Evolutionary conservation across 805 yeast species (phyloP).

Genomic region (Metschnikowia drakensbergensis): DNA sequence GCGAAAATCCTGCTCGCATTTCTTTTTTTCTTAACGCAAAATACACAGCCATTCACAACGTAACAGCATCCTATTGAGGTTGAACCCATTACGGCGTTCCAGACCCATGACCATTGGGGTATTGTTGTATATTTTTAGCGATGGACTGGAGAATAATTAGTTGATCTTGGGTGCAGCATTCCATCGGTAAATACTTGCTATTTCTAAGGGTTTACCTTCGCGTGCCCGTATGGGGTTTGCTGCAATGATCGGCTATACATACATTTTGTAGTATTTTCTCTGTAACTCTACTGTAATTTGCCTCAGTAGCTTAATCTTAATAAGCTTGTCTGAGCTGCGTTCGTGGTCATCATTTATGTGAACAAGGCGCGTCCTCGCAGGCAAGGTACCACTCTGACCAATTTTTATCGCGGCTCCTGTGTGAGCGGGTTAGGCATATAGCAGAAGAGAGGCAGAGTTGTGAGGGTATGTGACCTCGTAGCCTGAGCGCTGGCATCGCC

Average conservation of each 20-base stretch:
- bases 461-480: neutral
- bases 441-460: neutral
- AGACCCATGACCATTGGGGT: conserved; percentile 68
- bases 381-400: neutral
- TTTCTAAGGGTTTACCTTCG: conserved; percentile 69
- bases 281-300: neutral
- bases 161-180: conserved; percentile 74
- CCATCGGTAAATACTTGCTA: conserved; percentile 49
- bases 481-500: too few species aligned
- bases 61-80: conserved; percentile 66
- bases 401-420: neutral
- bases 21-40: conserved; percentile 48
- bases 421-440: neutral
- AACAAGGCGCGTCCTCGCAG: neutral
- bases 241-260: conserved; percentile 62
- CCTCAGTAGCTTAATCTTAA: neutral
- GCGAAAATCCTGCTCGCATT: conserved; percentile 6
- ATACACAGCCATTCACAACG: conserved; percentile 60
- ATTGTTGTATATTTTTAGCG: conserved; percentile 43
- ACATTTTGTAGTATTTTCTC: conserved; percentile 1
- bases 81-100: conserved; percentile 59
- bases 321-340: neutral
- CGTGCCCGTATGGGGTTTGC: conserved; percentile 69
- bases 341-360: neutral
- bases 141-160: conserved; percentile 61